Conservation (phyloP, 2,329 filamentous ascomycete species). For the Sordariomycetes sp. region DNA sequence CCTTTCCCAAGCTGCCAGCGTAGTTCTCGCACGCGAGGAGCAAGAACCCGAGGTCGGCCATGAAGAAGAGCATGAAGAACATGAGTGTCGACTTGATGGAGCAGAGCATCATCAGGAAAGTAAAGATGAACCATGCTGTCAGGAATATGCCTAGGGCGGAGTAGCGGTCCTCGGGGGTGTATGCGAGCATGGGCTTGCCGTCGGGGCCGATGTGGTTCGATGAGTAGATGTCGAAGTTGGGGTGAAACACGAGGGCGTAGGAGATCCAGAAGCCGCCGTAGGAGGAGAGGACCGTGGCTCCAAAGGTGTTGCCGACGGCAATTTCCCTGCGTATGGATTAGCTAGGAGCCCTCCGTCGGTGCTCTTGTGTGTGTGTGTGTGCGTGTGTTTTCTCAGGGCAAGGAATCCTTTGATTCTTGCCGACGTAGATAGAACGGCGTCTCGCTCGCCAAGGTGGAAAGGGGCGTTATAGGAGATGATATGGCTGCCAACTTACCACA, state of each 20-base stretch:
- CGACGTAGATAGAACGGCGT: too few species aligned
- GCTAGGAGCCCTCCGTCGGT: neutral
- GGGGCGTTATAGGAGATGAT: neutral
- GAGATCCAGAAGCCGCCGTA: constrained; percentile 78
- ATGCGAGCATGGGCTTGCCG: constrained; percentile 11
- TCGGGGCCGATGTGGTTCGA: constrained; percentile 27
- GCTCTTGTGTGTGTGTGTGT: too few species aligned
- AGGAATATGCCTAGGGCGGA: constrained; percentile 64
- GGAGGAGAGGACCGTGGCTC: constrained; percentile 67
- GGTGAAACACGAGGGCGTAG: constrained; percentile 60
- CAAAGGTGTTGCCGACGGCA: constrained; percentile 78
- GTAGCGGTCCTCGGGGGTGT: constrained; percentile 29
- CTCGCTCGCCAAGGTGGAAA: too few species aligned
- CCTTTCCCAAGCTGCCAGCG: constrained; percentile 35
- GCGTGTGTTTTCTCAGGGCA: too few species aligned
- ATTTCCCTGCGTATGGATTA: constrained; percentile 51
- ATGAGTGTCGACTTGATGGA: constrained; percentile 66
- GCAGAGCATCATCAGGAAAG: constrained; percentile 57
- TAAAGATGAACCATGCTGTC: constrained; percentile 77
- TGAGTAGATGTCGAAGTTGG: constrained; percentile 44
- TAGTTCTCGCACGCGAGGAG: constrained; percentile 54
- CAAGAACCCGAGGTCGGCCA: constrained; percentile 63
- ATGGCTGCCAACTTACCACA: constrained; percentile 51
- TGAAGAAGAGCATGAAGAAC: constrained; percentile 68
- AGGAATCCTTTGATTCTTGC: too few species aligned